Evolutionary conservation across 2,329 filamentous ascomycete genomes (phyloP).

Genomic region (Microascus cirrosus): DNA sequence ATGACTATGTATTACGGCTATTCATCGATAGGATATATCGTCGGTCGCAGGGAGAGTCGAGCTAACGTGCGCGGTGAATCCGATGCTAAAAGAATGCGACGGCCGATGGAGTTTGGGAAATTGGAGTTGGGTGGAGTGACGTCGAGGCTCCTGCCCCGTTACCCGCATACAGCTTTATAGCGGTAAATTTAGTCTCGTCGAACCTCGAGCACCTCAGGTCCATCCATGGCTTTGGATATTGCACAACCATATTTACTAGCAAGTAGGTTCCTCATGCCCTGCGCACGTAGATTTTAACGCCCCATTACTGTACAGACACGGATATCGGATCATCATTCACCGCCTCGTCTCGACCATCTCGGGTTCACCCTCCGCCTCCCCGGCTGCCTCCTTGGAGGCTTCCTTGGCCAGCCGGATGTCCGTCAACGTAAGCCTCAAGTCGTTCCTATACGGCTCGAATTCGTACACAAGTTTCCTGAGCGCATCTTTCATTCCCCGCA

Average conservation of each 20-base stretch:
- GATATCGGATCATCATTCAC: background rate
- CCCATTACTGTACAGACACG: background rate
- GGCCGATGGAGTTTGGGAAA: background rate
- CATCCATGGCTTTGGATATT: too few species aligned
- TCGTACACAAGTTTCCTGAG: constrained; percentile 54
- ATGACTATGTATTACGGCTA: background rate
- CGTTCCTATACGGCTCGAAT: constrained; percentile 64
- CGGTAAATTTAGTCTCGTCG: background rate
- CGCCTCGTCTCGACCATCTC: constrained; percentile 17
- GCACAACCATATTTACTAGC: background rate
- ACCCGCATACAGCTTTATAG: background rate
- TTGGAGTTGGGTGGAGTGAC: background rate
- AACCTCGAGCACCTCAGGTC: too few species aligned
- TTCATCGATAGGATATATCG: constrained; percentile 2
- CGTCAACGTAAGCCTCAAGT: constrained; percentile 56
- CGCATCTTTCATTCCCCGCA: constrained; percentile 52
- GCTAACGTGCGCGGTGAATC: background rate
- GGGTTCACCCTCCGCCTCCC: constrained; percentile 4
- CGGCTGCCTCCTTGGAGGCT: constrained; percentile 28
- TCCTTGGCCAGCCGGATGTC: constrained; percentile 69
- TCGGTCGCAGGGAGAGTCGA: background rate
- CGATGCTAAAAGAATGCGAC: background rate
- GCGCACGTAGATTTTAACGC: background rate
- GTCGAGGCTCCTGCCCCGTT: background rate
- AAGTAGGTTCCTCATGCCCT: background rate